Evolutionary conservation across 805 yeast genomes (phyloP), one percentile per base, ranked within the genome.

Genomic region (Lipomyces kockii): DNA sequence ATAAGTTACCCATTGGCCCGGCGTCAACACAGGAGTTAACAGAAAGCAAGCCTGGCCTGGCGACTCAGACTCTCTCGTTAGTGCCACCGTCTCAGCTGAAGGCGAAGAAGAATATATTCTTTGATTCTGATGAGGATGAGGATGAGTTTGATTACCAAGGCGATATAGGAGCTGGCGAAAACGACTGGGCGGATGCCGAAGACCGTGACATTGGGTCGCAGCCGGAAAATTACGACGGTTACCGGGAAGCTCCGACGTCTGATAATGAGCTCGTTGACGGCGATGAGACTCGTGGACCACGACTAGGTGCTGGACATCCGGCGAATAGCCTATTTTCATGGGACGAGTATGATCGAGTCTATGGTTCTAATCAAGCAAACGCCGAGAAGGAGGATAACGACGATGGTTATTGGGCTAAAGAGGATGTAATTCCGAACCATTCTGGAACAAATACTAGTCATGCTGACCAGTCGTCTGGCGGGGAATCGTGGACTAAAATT

Each of bases 321-420:
- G 20, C 49, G 9, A 43, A n/a, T 43, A 43, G 49, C 14, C 9
- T 43, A n/a, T 43, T 43, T n/a, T 43, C 49, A 43, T 52, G 55
- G 55, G 55, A 52, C 55, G 55, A 52, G 34, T 52, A 52, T 29
- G 55, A 52, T 25, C 49, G 49, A 43, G 22, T 43, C 22, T 17
- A 43, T n/a, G 49, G 49, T 5, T 14, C 43, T 12, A 37, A 12
- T 43, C 22, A 4, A 17, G 20, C 20, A 7, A 8, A 17, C 20
- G 22, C 9, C 20, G 49, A 43, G 22, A n/a, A n/a, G 22, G 49
- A 43, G 49, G 49, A 17, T 7, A 43, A 43, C 11, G 49, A n/a
- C 6, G 25, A 43, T 4, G 20, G 49, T n/a, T n/a, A 43, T 8
- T n/a, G 22, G 49, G 25, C 49, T 43, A n/a, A 43, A 43, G 49